Evolutionary conservation across 2,329 filamentous ascomycete species (phyloP).

Genomic region (Ploettnerulaceae sp.): DNA sequence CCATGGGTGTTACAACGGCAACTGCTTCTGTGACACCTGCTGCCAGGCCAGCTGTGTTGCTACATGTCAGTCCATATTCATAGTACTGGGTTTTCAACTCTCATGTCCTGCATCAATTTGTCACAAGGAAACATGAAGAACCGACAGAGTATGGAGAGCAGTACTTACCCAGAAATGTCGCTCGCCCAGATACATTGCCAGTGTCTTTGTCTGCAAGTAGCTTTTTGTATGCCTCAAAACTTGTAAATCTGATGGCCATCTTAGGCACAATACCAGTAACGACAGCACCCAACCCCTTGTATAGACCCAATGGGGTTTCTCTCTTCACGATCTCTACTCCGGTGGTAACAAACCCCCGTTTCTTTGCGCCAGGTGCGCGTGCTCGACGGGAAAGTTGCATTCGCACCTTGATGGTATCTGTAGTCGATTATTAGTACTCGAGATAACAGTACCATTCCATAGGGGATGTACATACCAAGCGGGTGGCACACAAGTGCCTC

Average conservation of each 20-base stretch:
- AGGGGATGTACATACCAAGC: constrained; percentile 55
- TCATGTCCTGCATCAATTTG: no score
- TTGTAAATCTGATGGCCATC: constrained; percentile 98
- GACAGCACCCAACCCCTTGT: constrained; percentile 97
- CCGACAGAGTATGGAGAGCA: not conserved
- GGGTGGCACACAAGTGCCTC: constrained; percentile 95
- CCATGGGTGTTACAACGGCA: constrained; percentile 95
- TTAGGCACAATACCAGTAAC: constrained; percentile 95
- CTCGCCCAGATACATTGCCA: constrained; percentile 62
- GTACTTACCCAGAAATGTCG: constrained; percentile 65
- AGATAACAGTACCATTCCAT: not conserved
- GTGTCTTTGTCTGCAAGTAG: constrained; percentile 63
- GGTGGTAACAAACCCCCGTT: constrained; percentile 82
- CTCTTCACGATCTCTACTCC: constrained; percentile 80
- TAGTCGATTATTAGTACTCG: not conserved
- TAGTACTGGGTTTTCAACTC: not conserved
- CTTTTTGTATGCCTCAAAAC: constrained; percentile 94
- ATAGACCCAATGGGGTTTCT: constrained; percentile 88
- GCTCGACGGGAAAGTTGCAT: constrained; percentile 96
- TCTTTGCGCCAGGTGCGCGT: constrained; percentile 71
- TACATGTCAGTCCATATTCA: constrained; percentile 11
- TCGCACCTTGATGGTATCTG: constrained; percentile 96
- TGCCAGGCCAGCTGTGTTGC: constrained; percentile 66
- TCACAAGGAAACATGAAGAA: not conserved
- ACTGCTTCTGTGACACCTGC: constrained; percentile 97